Conservation (phyloP, 768 basidiomycete genomes). For the Lactarius tabidus region DNA sequence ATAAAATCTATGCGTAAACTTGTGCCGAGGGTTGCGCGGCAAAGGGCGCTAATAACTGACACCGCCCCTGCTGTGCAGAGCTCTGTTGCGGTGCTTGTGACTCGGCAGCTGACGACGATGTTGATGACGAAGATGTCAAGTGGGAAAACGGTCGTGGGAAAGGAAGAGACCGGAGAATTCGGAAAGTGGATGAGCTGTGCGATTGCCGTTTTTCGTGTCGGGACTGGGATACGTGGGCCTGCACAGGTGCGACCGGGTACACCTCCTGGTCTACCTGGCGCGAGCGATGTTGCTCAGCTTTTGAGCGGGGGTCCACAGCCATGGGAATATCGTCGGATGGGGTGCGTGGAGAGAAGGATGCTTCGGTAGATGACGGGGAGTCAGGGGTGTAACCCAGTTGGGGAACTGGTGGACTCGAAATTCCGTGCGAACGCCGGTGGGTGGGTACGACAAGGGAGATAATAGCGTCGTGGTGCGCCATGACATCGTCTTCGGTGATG, state of each 20-base stretch:
- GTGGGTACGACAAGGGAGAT: conserved; percentile 24
- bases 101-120: conserved; percentile 8
- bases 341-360: conserved; percentile 22
- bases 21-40: conserved; percentile 20
- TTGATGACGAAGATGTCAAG: conserved; percentile 4
- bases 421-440: conserved; percentile 5
- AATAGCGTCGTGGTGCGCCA: conserved; percentile 38
- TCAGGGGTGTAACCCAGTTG: conserved; percentile 2
- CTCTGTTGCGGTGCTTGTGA: conserved; percentile 3
- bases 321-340: conserved; percentile 1
- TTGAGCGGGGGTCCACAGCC: conserved; percentile 3
- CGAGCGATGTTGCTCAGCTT: neutral
- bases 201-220: conserved; percentile 9
- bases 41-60: conserved; percentile 20
- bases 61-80: conserved; percentile 12
- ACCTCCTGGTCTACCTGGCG: neutral
- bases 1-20: conserved; percentile 19
- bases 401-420: neutral
- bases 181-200: conserved; percentile 19
- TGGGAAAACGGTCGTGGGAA: conserved; percentile 19
- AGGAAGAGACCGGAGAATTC: conserved; percentile 23
- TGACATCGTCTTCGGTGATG: conserved; percentile 56
- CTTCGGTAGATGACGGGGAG: conserved; percentile 17
- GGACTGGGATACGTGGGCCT: conserved; percentile 10
- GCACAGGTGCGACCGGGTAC: neutral